Percentiles rank a stretch among this genome's conserved stretches.
Conservation (phyloP, 2,329 filamentous ascomycete genomes). For the Apiospora marii region DNA sequence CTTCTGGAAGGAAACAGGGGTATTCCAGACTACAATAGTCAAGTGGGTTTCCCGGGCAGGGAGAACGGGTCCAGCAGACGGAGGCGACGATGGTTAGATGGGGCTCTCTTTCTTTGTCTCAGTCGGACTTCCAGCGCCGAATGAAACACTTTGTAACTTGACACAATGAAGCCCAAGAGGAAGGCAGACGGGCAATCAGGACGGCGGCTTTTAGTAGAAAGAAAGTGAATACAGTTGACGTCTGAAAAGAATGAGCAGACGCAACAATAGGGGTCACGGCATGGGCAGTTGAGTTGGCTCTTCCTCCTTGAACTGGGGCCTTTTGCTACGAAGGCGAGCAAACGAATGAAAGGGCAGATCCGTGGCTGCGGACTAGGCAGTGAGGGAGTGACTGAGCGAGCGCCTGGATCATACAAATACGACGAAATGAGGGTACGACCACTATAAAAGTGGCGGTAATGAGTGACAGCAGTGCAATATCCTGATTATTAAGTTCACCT, state of each 20-base stretch:
- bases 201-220: background rate
- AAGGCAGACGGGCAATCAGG: background rate
- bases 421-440: constrained; percentile 15
- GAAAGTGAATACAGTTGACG: background rate
- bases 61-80: constrained; percentile 7
- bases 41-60: constrained; percentile 6
- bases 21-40: constrained; percentile 20
- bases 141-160: constrained; percentile 19
- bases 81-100: constrained; percentile 11
- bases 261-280: constrained; percentile 11
- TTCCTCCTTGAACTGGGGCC: background rate
- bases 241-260: background rate
- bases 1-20: constrained; percentile 20
- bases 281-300: background rate
- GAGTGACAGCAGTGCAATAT: constrained; percentile 17
- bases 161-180: constrained; percentile 11
- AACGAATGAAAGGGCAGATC: constrained; percentile 5
- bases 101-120: constrained; percentile 11
- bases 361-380: background rate
- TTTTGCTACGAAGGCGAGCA: background rate
- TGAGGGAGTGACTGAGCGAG: constrained; percentile 10
- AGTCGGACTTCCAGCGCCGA: constrained; percentile 1
- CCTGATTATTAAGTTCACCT: background rate
- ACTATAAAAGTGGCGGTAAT: constrained; percentile 16
- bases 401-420: background rate